Conservation (phyloP, 371 early-diverging fungal species). For the Mucor mucedo region DNA sequence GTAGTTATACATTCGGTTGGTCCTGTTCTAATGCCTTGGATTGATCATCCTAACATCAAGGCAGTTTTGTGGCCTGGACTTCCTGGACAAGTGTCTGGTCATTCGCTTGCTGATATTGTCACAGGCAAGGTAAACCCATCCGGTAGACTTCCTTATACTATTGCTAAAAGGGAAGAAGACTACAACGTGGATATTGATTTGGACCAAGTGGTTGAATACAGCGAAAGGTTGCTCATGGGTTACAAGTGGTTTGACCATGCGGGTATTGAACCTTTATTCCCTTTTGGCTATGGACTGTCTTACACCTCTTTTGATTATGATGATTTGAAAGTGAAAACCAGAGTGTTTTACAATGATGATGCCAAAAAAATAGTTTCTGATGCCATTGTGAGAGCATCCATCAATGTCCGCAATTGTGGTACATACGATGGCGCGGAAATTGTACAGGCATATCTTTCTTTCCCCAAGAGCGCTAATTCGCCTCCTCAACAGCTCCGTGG, state of each 20-base stretch:
- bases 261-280: slow-evolving; percentile 52
- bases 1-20: slow-evolving; percentile 68
- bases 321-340: slow-evolving; percentile 14
- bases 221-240: slow-evolving; percentile 57
- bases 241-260: slow-evolving; percentile 56
- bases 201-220: slow-evolving; percentile 37
- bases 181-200: slow-evolving; percentile 27
- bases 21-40: slow-evolving; percentile 63
- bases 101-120: slow-evolving; percentile 62
- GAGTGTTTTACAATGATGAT: background rate
- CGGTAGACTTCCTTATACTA: slow-evolving; percentile 65
- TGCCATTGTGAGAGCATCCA: too few relatives aligned
- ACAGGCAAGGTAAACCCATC: slow-evolving; percentile 70
- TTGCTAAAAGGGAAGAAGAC: slow-evolving; percentile 42
- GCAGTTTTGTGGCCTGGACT: slow-evolving; percentile 60
- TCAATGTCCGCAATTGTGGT: slow-evolving; percentile 53
- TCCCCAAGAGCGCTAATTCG: slow-evolving; percentile 46
- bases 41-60: slow-evolving; percentile 57
- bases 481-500: slow-evolving; percentile 58
- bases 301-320: slow-evolving; percentile 61
- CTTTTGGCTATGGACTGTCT: slow-evolving; percentile 65
- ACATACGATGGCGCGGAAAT: slow-evolving; percentile 56
- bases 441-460: slow-evolving; percentile 56
- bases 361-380: slow-evolving; percentile 17
- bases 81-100: slow-evolving; percentile 66